A percentile compares a stretch with the other conserved stretches of the same genome.
Evolutionary conservation across 176 grass and related monocot genomes (phyloP).

Genomic region (Triticum timopheevii): DNA sequence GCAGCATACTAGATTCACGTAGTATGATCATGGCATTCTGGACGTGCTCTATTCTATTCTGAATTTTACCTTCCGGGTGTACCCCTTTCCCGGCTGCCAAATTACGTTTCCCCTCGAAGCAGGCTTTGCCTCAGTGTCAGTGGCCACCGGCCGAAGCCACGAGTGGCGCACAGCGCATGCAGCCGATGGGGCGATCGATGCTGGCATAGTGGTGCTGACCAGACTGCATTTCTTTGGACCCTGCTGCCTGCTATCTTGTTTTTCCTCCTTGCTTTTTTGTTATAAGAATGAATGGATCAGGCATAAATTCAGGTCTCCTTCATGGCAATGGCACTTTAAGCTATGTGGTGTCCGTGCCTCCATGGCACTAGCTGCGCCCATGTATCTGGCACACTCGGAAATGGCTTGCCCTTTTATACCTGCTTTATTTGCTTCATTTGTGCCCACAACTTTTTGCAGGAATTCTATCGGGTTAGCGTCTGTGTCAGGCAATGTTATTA

Average conservation of each 20-base stretch:
- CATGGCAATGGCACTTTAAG: background rate
- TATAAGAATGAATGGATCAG: conserved; percentile 5
- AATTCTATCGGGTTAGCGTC: background rate
- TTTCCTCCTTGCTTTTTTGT: background rate
- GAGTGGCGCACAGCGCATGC: conserved; percentile 29
- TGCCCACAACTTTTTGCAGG: background rate
- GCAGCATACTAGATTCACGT: background rate
- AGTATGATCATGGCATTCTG: background rate
- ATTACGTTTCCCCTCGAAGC: too few species aligned
- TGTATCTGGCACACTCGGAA: background rate
- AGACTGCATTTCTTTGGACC: background rate
- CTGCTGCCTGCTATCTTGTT: background rate
- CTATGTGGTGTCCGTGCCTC: background rate
- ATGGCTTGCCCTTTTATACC: background rate
- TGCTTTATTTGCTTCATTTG: background rate
- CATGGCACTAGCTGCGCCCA: background rate
- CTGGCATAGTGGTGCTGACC: conserved; percentile 1
- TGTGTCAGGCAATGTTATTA: background rate
- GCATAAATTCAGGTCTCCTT: conserved; percentile 11
- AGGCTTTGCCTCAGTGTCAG: too few species aligned
- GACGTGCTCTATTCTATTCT: too few species aligned
- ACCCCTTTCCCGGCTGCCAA: too few species aligned
- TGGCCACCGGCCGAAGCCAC: background rate
- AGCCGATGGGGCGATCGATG: background rate
- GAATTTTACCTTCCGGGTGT: too few species aligned